Evolutionary conservation across 208 protist species (phyloP), one percentile per base, ranked within the genome.

Genomic region (Acanthamoeba culbertsoni): DNA sequence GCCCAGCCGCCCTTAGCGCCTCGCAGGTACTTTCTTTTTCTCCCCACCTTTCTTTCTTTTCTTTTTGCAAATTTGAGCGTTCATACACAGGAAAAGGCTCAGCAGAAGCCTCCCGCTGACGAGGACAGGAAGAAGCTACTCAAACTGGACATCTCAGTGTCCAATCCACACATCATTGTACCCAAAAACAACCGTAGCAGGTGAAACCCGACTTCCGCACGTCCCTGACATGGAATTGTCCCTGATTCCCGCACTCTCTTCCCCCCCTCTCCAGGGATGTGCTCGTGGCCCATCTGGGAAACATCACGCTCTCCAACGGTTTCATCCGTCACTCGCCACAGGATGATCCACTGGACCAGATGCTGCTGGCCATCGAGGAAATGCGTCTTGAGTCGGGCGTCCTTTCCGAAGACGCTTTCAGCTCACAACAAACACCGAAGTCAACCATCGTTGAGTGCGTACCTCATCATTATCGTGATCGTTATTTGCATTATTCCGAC

Each of bases 141-240:
- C 82, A 62, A 90, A 26, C 55, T 90, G 10, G 82, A 90, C n/a
- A 90, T 90, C 1, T n/a, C 53, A n/a, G 45, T 90, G 31, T 68
- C 46, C 82, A 90, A 90, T 46, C 82, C 82, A 20, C 82, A 90
- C 53, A 68, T 90, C 55, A 68, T 90, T 20, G 18, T 90, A 2
- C 82, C 82, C 53, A 90, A 90, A 53, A 62, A 68, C 35, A 37
- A 53, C 53, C n/a, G 65, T 33, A 71, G 73, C 73, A 33, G 73
- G 73, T 84, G 55, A 18, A 1, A n/a, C 59, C 18, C 51, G 26
- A 23, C 51, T 16, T n/a, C 53, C 31, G 28, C 23, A 5, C 62
- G 33, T 6, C 0, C 26, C 26, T 40, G 31, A 6, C 23, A 51
- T 35, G 14, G 43, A 26, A 68, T 7, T 68, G 59, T n/a, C 31